Conservation (phyloP, 495 filamentous ascomycete species). For the Annulohypoxylon moriforme region DNA sequence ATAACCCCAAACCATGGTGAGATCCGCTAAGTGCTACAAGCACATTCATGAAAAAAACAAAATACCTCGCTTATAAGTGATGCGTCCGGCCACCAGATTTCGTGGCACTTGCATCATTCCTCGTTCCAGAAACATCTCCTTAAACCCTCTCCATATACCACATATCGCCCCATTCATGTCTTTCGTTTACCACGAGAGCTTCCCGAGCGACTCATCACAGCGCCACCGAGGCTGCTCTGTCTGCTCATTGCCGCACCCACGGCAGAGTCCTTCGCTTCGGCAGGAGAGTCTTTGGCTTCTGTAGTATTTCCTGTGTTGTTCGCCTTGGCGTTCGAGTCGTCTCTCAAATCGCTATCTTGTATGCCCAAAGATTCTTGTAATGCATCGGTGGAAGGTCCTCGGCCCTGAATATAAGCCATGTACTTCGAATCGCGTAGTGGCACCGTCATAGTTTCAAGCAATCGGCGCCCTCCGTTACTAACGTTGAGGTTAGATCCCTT, state of each 20-base stretch:
- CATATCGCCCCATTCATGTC: conserved; percentile 19
- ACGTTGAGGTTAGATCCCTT: conserved; percentile 57
- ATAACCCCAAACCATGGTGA: not conserved
- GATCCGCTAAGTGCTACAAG: not conserved
- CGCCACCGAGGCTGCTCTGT: conserved; percentile 61
- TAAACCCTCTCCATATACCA: not conserved
- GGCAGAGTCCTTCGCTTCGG: conserved; percentile 55
- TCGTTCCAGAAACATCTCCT: not conserved
- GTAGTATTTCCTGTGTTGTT: conserved; percentile 18
- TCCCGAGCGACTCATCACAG: conserved; percentile 59
- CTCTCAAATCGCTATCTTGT: conserved; percentile 49
- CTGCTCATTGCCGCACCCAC: conserved; percentile 62
- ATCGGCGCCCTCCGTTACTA: conserved; percentile 56
- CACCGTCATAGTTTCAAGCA: conserved; percentile 57
- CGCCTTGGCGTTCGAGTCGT: conserved; percentile 19
- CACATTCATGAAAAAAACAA: conserved; percentile 1
- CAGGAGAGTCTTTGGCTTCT: conserved; percentile 39
- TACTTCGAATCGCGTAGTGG: conserved; percentile 51
- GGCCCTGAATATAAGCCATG: conserved; percentile 55
- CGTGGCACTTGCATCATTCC: not conserved
- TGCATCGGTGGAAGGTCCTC: conserved; percentile 56
- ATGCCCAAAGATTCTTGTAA: conserved; percentile 56
- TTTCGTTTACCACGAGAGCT: conserved; percentile 53
- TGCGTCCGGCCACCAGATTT: not conserved
- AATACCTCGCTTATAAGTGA: not conserved